Evolutionary conservation across 2,329 filamentous ascomycete species (phyloP), one percentile per base, ranked within the genome.

Genomic region (Paraphaeosphaeria sporulosa): DNA sequence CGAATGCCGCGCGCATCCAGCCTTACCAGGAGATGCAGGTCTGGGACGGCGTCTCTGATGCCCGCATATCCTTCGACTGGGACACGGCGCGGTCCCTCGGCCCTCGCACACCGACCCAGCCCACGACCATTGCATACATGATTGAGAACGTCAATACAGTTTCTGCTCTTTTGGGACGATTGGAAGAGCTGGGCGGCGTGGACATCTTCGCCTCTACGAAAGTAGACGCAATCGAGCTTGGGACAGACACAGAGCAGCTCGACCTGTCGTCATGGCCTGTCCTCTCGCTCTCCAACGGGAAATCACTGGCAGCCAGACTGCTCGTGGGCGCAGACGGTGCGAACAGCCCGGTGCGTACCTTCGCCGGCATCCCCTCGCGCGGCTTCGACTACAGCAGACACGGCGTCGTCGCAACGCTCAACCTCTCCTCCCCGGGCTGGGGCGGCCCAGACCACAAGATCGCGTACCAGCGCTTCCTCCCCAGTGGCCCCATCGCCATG

Each of bases 11-110:
- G 6, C 88, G 95, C 34, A 87, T 95, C 36, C 94, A 97, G 80
- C 86, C 89, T 0, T 99, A 97, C 78, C 89, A 96, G 61, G 91
- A 94, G 70, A 99, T 99, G 95, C 91, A 97, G 77, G 95, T 98
- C 34, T 99, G 96, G 95, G 95, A 99, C 77, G 96, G 94, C 63
- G 87, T 97, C 58, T 92, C 91, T 43, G 93, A 89, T 60, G 92
- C 93, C 38, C 87, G 89, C 68, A 95, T 99, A 75, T 90, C 92
- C 68, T 99, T 99, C 77, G 91, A 95, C 79, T 91, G 89, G 90
- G 81, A 83, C 57, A 78, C 70, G 23, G 75, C 78, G 50, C 74
- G 79, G 48, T 78, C 80, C 9, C 61, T 72, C 19, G 64, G 69
- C 2, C 73, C 72, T 55, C 69, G 78, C 80, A 81, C 73, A 27